These are phyloP conservation scores for Colletotrichum cereale DNA, from an alignment of 2,329 filamentous ascomycete species.

Conservation along the genomic window DNA sequence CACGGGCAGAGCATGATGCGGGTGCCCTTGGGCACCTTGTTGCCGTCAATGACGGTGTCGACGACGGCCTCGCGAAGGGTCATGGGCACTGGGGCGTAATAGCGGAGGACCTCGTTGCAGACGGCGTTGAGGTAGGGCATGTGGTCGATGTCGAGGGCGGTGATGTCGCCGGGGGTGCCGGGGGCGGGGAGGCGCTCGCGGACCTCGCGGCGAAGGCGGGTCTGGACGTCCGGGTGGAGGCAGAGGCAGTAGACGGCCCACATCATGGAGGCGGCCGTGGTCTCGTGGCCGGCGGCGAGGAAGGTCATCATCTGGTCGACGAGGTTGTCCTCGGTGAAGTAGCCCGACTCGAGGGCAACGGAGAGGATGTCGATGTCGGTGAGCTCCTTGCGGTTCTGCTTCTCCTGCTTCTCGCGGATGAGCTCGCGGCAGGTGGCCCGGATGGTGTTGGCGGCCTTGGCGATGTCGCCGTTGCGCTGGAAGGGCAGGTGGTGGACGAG, in stretches of 20 bases:
- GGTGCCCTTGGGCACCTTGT: constrained; percentile 78
- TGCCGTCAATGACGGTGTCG: constrained; percentile 74
- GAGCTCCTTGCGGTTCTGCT: constrained; percentile 59
- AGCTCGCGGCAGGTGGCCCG: constrained; percentile 76
- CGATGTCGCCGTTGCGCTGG: constrained; percentile 75
- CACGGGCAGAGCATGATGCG: constrained; percentile 73
- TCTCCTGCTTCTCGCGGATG: constrained; percentile 76
- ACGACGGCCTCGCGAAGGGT: constrained; percentile 75
- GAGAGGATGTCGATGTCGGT: constrained; percentile 81
- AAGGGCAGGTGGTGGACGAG: constrained; percentile 75
- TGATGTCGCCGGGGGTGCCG: constrained; percentile 56
- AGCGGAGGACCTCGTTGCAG: constrained; percentile 81
- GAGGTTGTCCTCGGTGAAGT: constrained; percentile 83
- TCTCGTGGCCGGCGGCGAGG: constrained; percentile 85
- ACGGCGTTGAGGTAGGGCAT: constrained; percentile 86
- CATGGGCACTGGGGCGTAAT: constrained; percentile 77
- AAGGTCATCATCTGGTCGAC: constrained; percentile 93
- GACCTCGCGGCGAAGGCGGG: constrained; percentile 76
- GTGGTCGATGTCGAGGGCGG: constrained; percentile 72
- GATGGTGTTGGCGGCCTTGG: constrained; percentile 68
- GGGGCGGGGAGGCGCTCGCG: constrained; percentile 68
- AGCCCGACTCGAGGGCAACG: constrained; percentile 81
- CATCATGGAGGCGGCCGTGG: constrained; percentile 80
- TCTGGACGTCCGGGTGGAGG: constrained; percentile 73
- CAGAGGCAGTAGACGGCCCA: constrained; percentile 81